Base-by-base conservation (phyloP, 129 eudicot species). In the Silybum marianum region DNA sequence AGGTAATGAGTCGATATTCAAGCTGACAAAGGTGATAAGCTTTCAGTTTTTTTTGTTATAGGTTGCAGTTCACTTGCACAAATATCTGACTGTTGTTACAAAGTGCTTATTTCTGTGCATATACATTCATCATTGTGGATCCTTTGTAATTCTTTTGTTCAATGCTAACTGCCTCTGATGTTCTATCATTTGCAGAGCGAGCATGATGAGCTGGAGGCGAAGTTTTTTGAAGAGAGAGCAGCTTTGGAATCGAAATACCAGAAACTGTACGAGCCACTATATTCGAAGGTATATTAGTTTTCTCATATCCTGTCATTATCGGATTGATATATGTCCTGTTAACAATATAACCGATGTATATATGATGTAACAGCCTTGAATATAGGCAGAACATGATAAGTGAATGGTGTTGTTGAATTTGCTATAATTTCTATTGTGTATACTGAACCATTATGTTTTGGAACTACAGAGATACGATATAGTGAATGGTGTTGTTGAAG, bases 211-310 rank as follows among this genome's bases (percentile, higher is more conserved):
- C 40, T 93, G 9, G 97, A 93, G 88, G 95, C 97, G 0, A 91
- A 88, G 70, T 93, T 93, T 80, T 89, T 88, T 74, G 98, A 88
- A 79, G 98, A 93, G 88, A 90, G 92, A 85, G 95, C 95, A 34
- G 92, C 95, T 14, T 91, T 93, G 34, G 98, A 93, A 84, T 88
- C 87, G 67, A 93, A 91, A 78, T 93, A 91, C 86, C 97, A 91
- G 81, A 93, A 91, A 71, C 90, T 93, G 25, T 93, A 93, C 73
- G 91, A 88, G 69, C 98, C 98, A 14, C 60, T 91, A 12, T 93
- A 93, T 70, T 65, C 89, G 9, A 91, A 91, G 94, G 98, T 91
- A 71, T 69, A 48, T 42, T 22, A 13, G 25, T 74, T 38, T 38
- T 11, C 24, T 11, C 46, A 14, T 38, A 73, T 60, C 22, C 72